Conservation (phyloP, 352 stramenopile genomes). For the Phytopythium helicoides region DNA sequence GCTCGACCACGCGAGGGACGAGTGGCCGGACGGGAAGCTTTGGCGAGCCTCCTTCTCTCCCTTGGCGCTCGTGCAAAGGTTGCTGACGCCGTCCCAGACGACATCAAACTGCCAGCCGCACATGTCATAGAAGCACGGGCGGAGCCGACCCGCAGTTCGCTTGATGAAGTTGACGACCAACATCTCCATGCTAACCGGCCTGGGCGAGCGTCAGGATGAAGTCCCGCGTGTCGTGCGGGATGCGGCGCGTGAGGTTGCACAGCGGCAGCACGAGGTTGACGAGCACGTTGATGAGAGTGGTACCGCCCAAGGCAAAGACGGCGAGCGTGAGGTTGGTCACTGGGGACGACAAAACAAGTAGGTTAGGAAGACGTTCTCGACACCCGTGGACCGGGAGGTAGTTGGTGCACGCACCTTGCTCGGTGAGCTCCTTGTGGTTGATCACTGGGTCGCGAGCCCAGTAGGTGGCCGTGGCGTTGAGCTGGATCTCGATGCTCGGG, state of each 20-base stretch:
- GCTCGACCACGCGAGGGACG: slow-evolving; percentile 65
- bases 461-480: slow-evolving; percentile 41
- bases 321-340: slow-evolving; percentile 53
- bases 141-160: slow-evolving; percentile 62
- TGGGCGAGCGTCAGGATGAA: slow-evolving; percentile 62
- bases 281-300: slow-evolving; percentile 46
- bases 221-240: slow-evolving; percentile 67
- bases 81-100: slow-evolving; percentile 62
- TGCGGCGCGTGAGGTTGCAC: slow-evolving; percentile 42
- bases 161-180: slow-evolving; percentile 75
- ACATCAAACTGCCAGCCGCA: slow-evolving; percentile 64
- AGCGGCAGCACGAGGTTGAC: slow-evolving; percentile 56
- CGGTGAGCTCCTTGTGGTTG: slow-evolving; percentile 47
- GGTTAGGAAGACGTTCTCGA: background rate
- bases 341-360: slow-evolving; percentile 5
- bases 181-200: slow-evolving; percentile 43
- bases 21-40: slow-evolving; percentile 74
- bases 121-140: slow-evolving; percentile 76
- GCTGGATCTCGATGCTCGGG: slow-evolving; percentile 43
- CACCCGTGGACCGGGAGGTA: too few species aligned
- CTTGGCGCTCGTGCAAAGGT: slow-evolving; percentile 46
- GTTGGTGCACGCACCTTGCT: too few species aligned
- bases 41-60: slow-evolving; percentile 62
- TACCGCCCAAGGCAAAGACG: slow-evolving; percentile 27
- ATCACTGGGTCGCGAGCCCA: slow-evolving; percentile 58